These are phyloP conservation scores for Diplodia scrobiculata DNA, from an alignment of 2,329 filamentous ascomycete genomes.

Conservation along the genomic window DNA sequence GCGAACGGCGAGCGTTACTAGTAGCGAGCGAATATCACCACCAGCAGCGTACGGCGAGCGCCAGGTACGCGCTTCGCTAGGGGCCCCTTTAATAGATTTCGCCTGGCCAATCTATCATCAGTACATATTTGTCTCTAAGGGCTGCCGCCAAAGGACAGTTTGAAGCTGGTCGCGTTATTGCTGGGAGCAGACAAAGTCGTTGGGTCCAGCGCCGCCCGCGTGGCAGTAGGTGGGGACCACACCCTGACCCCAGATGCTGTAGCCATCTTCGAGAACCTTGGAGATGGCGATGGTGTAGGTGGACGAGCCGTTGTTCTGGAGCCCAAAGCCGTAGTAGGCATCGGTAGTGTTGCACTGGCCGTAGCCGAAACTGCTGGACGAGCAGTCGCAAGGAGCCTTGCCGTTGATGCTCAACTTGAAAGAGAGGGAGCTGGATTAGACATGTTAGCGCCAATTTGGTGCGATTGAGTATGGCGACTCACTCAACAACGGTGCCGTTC, in stretches of 20 bases:
- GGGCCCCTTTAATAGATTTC: too few relatives aligned
- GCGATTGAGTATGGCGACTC: not conserved
- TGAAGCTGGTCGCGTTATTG: conserved; percentile 8
- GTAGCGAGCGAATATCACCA: too few relatives aligned
- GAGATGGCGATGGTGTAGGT: conserved; percentile 22
- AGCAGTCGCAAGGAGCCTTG: conserved; percentile 12
- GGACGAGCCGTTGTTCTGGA: conserved; percentile 16
- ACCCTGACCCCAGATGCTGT: conserved; percentile 19
- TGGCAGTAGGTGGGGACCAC: conserved; percentile 21
- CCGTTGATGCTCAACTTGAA: conserved; percentile 20
- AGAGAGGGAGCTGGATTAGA: conserved; percentile 2
- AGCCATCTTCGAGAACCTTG: conserved; percentile 2
- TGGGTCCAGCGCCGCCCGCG: conserved; percentile 14
- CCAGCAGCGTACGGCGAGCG: too few relatives aligned
- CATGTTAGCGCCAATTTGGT: not conserved
- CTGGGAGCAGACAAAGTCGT: conserved; percentile 25
- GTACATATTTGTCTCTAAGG: not conserved
- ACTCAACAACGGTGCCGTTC: conserved; percentile 23
- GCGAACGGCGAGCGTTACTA: too few relatives aligned
- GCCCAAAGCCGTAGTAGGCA: conserved; percentile 18
- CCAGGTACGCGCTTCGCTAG: too few relatives aligned
- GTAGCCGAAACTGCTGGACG: conserved; percentile 11
- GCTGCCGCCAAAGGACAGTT: conserved; percentile 1
- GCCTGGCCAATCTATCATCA: too few relatives aligned
- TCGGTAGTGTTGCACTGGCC: conserved; percentile 12